Conservation (phyloP, 176 grass and related monocot species). For the Cenchrus purpureus region DNA sequence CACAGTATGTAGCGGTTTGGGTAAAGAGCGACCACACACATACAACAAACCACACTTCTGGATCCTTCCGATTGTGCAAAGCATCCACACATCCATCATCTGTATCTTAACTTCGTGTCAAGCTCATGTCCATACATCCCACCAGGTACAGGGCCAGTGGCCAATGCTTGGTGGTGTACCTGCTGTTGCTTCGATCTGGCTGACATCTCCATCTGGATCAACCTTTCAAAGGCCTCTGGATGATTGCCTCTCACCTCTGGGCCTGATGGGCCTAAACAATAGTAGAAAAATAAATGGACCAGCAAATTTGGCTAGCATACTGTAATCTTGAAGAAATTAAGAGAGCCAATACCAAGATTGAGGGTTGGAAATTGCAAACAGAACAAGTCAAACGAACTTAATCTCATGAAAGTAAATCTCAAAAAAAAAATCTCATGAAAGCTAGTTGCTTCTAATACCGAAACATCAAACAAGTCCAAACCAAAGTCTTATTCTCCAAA, state of each 20-base stretch:
- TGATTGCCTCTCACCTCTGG: slow-evolving; percentile 54
- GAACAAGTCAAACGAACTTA: neutral
- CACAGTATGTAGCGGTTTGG: slow-evolving; percentile 32
- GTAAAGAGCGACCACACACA: slow-evolving; percentile 4
- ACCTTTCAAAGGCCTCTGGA: slow-evolving; percentile 70
- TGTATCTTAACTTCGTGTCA: slow-evolving; percentile 72
- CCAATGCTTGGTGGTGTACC: slow-evolving; percentile 58
- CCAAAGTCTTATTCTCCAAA: neutral
- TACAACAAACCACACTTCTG: slow-evolving; percentile 35
- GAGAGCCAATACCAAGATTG: neutral
- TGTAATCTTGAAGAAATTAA: neutral
- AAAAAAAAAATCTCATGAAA: neutral
- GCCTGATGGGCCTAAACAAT: slow-evolving; percentile 47
- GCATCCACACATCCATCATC: slow-evolving; percentile 39
- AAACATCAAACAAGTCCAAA: neutral
- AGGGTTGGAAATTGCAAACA: neutral
- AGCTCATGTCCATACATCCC: slow-evolving; percentile 60
- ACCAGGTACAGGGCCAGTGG: slow-evolving; percentile 55
- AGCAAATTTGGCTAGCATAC: neutral
- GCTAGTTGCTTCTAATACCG: neutral
- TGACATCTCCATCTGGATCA: slow-evolving; percentile 82
- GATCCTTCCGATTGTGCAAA: neutral
- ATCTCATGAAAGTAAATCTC: neutral
- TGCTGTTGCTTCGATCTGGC: slow-evolving; percentile 76
- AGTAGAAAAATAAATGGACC: neutral